Evolutionary conservation across 225 moss, liverwort and hornwort species (phyloP).

Genomic region (Polytrichum formosum): DNA sequence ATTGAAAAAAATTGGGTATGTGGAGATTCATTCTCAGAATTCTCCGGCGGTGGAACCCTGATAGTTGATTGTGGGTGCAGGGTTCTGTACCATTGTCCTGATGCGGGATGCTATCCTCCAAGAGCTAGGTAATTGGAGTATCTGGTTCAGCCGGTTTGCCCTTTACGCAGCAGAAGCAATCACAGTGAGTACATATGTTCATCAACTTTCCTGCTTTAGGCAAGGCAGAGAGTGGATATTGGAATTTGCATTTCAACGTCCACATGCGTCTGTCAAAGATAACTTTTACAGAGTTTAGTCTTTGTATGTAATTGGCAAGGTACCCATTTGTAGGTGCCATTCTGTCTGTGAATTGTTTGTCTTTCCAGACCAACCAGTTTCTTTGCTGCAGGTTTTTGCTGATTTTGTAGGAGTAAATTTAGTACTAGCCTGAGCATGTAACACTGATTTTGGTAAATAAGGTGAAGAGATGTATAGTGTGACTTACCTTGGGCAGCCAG

Average conservation of each 20-base stretch:
- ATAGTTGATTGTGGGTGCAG: slow-evolving; percentile 19
- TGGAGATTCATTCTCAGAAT: not conserved
- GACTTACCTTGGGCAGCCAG: too few relatives aligned
- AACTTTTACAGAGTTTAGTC: too few relatives aligned
- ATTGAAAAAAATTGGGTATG: too few relatives aligned
- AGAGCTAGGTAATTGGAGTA: slow-evolving; percentile 35
- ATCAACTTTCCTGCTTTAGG: not conserved
- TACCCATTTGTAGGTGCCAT: too few relatives aligned
- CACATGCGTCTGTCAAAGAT: too few relatives aligned
- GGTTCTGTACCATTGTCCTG: slow-evolving; percentile 32
- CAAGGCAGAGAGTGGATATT: not conserved
- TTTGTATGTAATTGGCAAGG: too few relatives aligned
- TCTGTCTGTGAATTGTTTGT: too few relatives aligned
- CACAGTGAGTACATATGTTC: slow-evolving; percentile 27
- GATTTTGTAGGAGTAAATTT: too few relatives aligned
- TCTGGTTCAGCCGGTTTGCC: slow-evolving; percentile 29
- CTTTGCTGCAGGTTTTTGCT: too few relatives aligned
- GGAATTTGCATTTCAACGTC: not conserved
- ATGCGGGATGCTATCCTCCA: slow-evolving; percentile 42
- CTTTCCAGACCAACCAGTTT: too few relatives aligned
- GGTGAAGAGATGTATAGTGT: not conserved
- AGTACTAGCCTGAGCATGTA: not conserved
- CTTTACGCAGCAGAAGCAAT: slow-evolving; percentile 30
- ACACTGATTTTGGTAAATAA: not conserved
- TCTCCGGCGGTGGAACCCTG: not conserved